Conservation (phyloP, 371 early-diverging fungal species). For the Chytridium lagenaria region DNA sequence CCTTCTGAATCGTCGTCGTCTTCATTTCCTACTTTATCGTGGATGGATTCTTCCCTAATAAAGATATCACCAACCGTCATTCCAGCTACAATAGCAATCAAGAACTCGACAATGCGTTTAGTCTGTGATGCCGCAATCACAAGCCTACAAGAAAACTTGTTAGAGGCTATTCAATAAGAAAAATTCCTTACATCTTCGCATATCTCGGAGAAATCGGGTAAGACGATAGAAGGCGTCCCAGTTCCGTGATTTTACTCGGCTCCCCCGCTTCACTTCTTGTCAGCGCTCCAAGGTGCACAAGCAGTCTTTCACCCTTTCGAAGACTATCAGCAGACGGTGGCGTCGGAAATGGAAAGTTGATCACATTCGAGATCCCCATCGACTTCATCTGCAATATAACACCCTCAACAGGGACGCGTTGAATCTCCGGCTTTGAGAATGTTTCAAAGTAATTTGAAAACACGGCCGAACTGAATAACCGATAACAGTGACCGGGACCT, state of each 20-base stretch:
- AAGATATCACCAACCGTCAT: slow-evolving; percentile 94
- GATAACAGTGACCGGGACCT: slow-evolving; percentile 94
- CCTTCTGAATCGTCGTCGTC: slow-evolving; percentile 42
- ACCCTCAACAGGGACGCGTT: slow-evolving; percentile 93
- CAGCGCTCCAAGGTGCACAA: slow-evolving; percentile 55
- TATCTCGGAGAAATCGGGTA: slow-evolving; percentile 96
- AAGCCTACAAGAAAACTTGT: slow-evolving; percentile 62
- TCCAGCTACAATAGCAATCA: slow-evolving; percentile 88
- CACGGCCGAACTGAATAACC: slow-evolving; percentile 94
- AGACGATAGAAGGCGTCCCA: slow-evolving; percentile 87
- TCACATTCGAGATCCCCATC: slow-evolving; percentile 92
- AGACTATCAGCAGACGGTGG: slow-evolving; percentile 47
- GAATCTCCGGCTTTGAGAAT: slow-evolving; percentile 92
- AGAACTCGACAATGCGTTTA: slow-evolving; percentile 80
- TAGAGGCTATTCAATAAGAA: neutral
- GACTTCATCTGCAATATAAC: slow-evolving; percentile 95
- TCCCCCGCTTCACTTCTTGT: slow-evolving; percentile 46
- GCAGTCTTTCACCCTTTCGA: slow-evolving; percentile 44
- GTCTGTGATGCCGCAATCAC: slow-evolving; percentile 78
- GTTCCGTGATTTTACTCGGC: slow-evolving; percentile 69
- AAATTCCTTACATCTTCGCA: slow-evolving; percentile 80
- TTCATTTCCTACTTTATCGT: no score
- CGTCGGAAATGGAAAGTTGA: slow-evolving; percentile 89
- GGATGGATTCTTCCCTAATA: slow-evolving; percentile 49
- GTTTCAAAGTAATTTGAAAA: slow-evolving; percentile 90